Base-by-base conservation (phyloP, 2,329 filamentous ascomycete genomes). In the Emericellopsis atlantica region DNA sequence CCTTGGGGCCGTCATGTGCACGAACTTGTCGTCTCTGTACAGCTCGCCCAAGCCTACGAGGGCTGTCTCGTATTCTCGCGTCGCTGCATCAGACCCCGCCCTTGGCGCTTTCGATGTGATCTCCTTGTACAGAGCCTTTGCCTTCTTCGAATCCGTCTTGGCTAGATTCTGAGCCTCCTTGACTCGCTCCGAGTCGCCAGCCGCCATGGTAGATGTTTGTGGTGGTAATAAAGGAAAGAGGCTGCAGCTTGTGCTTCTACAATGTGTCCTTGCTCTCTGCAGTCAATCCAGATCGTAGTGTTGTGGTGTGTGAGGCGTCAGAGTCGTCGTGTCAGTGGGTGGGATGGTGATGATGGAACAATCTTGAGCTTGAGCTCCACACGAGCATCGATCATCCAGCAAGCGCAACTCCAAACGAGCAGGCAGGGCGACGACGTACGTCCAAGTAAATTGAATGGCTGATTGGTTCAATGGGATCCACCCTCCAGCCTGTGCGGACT, bases 61-160 rank as follows among this genome's bases (percentile, higher is more conserved):
- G 22, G 92, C 88, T 51, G 74, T 74, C 70, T 98, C 92, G 55
- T 95, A 98, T 62, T 95, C 87, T 62, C 84, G 81, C 50, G 90
- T 79, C 44, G 89, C 86, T 32, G 82, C 77, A 62, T 98, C 92
- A 46, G 76, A 80, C 44, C 79, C 92, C 45, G 83, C 79, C 40
- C 85, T 84, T 18, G 89, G 88, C 32, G 86, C 79, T 64, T 85
- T 82, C 40, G 87, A 81, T 50, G 95, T 77, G 58, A 96, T 84
- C 43, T 92, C 82, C 65, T 90, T 87, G 73, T 90, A 96, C 59
- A 86, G 78, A 54, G 75, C 70, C 67, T 94, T 88, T 48, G 90
- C 87, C 71, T 92, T 85, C 54, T 74, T 68, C 49, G 89, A 84
- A 57, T 94, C 78, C 48, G 80, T 74, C 69, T 86, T 88, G 51